phyloP scores from a whole-genome alignment of 2,329 filamentous ascomycete species.

The Aspergillus sp. region DNA sequence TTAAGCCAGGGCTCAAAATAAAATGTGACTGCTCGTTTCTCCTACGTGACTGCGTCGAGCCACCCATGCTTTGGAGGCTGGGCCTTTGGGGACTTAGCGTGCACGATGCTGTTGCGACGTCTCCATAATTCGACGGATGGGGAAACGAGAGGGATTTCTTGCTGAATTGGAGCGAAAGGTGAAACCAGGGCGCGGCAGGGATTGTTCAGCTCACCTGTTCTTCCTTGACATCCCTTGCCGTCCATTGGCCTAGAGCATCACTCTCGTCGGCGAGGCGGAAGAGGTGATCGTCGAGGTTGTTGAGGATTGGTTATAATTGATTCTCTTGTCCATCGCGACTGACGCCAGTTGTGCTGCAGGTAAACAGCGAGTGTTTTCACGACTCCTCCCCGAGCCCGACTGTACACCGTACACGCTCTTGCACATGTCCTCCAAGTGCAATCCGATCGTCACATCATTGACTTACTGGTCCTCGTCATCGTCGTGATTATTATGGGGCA shows the following conservation, averaged over 20 bases:
- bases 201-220: slow-evolving; percentile 14
- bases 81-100: not conserved
- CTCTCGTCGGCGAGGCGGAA: slow-evolving; percentile 2
- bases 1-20: not conserved
- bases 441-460: not conserved
- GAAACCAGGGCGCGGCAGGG: slow-evolving; percentile 11
- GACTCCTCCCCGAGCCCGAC: not conserved
- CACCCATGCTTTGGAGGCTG: not conserved
- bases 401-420: not conserved
- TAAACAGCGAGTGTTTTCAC: not conserved
- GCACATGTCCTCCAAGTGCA: not conserved
- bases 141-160: slow-evolving; percentile 1
- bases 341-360: not conserved
- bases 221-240: slow-evolving; percentile 10
- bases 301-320: slow-evolving; percentile 4
- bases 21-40: slow-evolving; percentile 5
- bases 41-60: not conserved
- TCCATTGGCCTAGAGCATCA: slow-evolving; percentile 10
- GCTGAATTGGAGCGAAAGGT: slow-evolving; percentile 1
- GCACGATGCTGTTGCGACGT: slow-evolving; percentile 6
- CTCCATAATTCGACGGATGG: not conserved
- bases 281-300: slow-evolving; percentile 1
- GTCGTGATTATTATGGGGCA: slow-evolving; percentile 1
- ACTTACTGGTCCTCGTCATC: slow-evolving; percentile 1
- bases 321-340: not conserved